phyloP scores from a whole-genome alignment of 1,284 basidiomycete species.

The Peniophora sp. region DNA sequence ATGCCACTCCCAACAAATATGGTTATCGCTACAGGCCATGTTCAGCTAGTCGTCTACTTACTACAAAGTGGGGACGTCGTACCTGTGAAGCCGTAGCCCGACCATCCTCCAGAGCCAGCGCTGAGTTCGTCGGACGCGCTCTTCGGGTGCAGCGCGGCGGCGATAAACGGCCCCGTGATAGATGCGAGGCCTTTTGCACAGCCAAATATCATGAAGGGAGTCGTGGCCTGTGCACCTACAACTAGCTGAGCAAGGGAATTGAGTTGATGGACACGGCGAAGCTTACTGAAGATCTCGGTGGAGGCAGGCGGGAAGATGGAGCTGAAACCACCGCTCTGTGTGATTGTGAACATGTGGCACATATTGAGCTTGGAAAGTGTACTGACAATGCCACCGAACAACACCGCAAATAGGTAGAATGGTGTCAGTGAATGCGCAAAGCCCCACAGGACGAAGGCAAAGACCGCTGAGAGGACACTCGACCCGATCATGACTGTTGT shows the following conservation, averaged over 20 bases:
- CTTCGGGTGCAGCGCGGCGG: background rate
- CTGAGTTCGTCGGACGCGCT: background rate
- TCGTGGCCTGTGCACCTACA: background rate
- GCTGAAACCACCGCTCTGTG: conserved; percentile 4
- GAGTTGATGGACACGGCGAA: background rate
- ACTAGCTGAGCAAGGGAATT: background rate
- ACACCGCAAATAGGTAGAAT: background rate
- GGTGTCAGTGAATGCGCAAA: conserved; percentile 2
- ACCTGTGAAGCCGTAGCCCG: conserved; percentile 3
- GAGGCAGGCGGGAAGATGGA: conserved; percentile 1
- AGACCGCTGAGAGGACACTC: background rate
- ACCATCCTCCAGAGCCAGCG: background rate
- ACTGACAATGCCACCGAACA: conserved; percentile 1
- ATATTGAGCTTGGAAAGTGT: too few species aligned
- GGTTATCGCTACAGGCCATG: background rate
- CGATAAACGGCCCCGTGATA: conserved; percentile 1
- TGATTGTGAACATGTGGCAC: background rate
- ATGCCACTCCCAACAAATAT: background rate
- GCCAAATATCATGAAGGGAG: conserved; percentile 1
- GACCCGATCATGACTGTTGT: conserved; percentile 1
- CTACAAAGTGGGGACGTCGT: background rate
- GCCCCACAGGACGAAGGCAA: background rate
- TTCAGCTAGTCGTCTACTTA: background rate
- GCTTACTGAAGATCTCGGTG: background rate
- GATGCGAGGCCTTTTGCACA: conserved; percentile 2